Base-by-base conservation (phyloP, 768 basidiomycete species). In the Lentinula raphanica region DNA sequence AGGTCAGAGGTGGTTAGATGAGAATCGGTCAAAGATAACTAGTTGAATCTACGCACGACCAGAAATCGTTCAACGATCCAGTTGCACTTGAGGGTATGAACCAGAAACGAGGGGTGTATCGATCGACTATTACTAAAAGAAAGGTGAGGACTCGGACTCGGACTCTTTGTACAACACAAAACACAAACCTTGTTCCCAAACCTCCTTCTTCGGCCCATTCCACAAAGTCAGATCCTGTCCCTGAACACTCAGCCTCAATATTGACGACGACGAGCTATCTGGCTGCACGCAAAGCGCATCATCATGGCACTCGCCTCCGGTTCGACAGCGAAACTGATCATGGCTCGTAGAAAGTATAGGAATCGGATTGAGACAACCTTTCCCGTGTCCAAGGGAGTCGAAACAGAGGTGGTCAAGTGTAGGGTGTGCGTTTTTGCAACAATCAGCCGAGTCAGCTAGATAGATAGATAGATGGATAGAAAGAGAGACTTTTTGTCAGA, bases 191-290 rank as follows among this genome's bases (percentile, higher is more conserved):
- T 87, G 79, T 54, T 86, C 81, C 71, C 77, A 79, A 1, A 94
- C 75, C 69, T 92, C 90, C 17, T 63, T 64, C 8, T 71, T 72
- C 5, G 88, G 84, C 0, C 92, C 92, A 58, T 79, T 84, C 90
- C 91, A 95, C 2, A 94, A 66, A 3, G 93, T 69, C 1, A 84
- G 73, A 39, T 74, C 67, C 32, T 76, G 29, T 23, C 46, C 62
- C 15, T 61, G 58, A 3, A 54, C 49, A 50, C 60, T 50, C 12
- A 93, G 70, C 49, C 90, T 77, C 28, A 90, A 62, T 2, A 92
- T 74, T 21, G 77, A 73, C 36, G 81, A 73, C 36, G 81, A 77
- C 36, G 73, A 74, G n/a, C 54, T 63, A 54, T 75, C 73, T 5
- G 86, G 86, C 5, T 73, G 68, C 2, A 84, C 73, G 64, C 92